Evolutionary conservation across 2,329 filamentous ascomycete species (phyloP).

Genomic region (Cercospora sesami): DNA sequence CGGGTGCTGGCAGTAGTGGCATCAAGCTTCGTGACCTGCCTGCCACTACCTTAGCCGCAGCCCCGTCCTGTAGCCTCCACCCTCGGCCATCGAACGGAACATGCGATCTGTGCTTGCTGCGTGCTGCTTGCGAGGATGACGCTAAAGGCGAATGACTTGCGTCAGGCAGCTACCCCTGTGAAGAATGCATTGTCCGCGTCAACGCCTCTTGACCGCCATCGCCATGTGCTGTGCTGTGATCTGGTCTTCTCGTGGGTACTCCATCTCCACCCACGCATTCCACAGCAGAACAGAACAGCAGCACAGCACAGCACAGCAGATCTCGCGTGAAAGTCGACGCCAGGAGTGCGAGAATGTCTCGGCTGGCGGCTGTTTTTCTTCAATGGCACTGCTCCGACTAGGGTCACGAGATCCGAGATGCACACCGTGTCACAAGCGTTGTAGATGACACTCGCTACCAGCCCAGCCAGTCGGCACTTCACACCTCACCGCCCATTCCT

Average conservation of each 20-base stretch:
- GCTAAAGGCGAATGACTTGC: slow-evolving; percentile 34
- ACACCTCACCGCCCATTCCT: slow-evolving; percentile 32
- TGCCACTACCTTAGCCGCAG: background rate
- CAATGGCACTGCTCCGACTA: background rate
- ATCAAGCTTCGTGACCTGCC: background rate
- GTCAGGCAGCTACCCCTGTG: background rate
- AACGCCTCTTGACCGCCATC: background rate
- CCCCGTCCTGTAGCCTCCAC: background rate
- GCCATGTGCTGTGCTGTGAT: background rate
- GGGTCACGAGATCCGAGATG: slow-evolving; percentile 6
- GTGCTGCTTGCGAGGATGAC: background rate
- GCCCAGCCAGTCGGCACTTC: slow-evolving; percentile 31
- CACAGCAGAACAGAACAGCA: background rate
- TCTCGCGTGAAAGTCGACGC: background rate
- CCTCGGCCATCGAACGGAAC: slow-evolving; percentile 26
- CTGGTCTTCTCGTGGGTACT: background rate
- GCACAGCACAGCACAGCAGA: too few species aligned
- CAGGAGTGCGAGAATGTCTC: background rate
- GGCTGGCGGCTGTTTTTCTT: background rate
- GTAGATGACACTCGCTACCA: slow-evolving; percentile 27
- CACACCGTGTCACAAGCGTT: slow-evolving; percentile 17
- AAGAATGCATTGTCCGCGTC: slow-evolving; percentile 22
- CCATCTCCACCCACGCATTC: background rate
- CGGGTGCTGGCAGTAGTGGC: background rate
- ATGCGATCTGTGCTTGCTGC: slow-evolving; percentile 30